phyloP scores from a whole-genome alignment of 257 asterid species.

The Schizonepeta tenuifolia region DNA sequence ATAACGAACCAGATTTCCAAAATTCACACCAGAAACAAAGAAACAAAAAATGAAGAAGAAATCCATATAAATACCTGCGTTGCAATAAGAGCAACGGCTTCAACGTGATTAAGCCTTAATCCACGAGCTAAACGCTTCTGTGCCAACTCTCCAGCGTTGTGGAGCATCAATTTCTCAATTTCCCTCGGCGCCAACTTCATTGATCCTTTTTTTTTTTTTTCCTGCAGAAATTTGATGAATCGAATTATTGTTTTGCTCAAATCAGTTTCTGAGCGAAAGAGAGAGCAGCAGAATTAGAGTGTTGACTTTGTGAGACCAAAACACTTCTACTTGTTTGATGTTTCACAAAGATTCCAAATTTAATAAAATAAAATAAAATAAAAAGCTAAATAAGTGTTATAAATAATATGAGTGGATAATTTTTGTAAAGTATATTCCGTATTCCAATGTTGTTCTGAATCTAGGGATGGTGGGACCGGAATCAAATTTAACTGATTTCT shows the following conservation, averaged over 20 bases:
- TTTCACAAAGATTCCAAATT: too few relatives aligned
- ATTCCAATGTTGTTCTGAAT: too few relatives aligned
- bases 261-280: not conserved
- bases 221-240: too few relatives aligned
- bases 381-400: too few relatives aligned
- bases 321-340: too few relatives aligned
- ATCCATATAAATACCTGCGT: conserved; percentile 54
- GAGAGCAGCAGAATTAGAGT: conserved; percentile 3
- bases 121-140: conserved; percentile 98
- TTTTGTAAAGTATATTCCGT: too few relatives aligned
- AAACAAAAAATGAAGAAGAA: not conserved
- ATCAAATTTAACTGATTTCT: too few relatives aligned
- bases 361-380: too few relatives aligned
- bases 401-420: too few relatives aligned
- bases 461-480: too few relatives aligned
- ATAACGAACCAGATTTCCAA: not conserved
- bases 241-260: too few relatives aligned
- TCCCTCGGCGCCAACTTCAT: conserved; percentile 94
- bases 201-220: not conserved
- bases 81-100: conserved; percentile 87
- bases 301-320: not conserved
- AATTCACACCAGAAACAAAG: not conserved
- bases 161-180: conserved; percentile 89
- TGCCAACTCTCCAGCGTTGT: conserved; percentile 82
- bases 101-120: conserved; percentile 76